These are phyloP conservation scores for Plasmodium falciparum DNA, from an alignment of 169 alveolate genomes.

Conservation along the genomic window DNA sequence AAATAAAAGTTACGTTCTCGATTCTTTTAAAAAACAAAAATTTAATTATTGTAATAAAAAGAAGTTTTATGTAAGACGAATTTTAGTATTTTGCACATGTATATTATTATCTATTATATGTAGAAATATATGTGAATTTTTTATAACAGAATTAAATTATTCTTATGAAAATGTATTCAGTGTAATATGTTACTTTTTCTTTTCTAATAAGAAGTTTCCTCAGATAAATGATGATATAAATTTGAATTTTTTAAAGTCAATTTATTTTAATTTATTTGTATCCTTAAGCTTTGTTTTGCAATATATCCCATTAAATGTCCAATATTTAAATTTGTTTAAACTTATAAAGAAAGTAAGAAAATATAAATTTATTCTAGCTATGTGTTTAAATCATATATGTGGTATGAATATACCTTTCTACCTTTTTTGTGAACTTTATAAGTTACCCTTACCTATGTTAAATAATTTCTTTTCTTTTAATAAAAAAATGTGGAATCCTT, in stretches of 20 bases:
- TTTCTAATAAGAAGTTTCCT: slow-evolving; percentile 14
- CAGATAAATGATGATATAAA: slow-evolving; percentile 38
- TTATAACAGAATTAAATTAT: slow-evolving; percentile 38
- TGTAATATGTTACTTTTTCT: slow-evolving; percentile 37
- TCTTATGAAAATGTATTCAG: slow-evolving; percentile 55
- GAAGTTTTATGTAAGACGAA: slow-evolving; percentile 34
- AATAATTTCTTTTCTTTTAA: slow-evolving; percentile 43
- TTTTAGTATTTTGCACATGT: slow-evolving; percentile 60
- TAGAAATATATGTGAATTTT: slow-evolving; percentile 47
- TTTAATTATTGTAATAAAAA: slow-evolving; percentile 60
- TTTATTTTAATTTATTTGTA: slow-evolving; percentile 63
- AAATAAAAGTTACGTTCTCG: slow-evolving; percentile 40
- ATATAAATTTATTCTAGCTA: slow-evolving; percentile 39
- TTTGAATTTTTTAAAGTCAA: slow-evolving; percentile 52
- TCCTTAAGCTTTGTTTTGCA: slow-evolving; percentile 65
- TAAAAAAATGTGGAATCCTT: not conserved
- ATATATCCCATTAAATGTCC: slow-evolving; percentile 64
- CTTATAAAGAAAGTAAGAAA: slow-evolving; percentile 70
- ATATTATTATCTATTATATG: slow-evolving; percentile 50
- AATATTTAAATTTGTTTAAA: slow-evolving; percentile 58
- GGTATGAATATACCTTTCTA: slow-evolving; percentile 67
- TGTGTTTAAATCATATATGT: slow-evolving; percentile 68
- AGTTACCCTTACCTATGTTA: slow-evolving; percentile 33
- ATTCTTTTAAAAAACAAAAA: slow-evolving; percentile 51
- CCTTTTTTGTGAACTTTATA: slow-evolving; percentile 24